These are phyloP conservation scores for Aaosphaeria arxii DNA, from an alignment of 2,329 filamentous ascomycete genomes.

Conservation along the genomic window DNA sequence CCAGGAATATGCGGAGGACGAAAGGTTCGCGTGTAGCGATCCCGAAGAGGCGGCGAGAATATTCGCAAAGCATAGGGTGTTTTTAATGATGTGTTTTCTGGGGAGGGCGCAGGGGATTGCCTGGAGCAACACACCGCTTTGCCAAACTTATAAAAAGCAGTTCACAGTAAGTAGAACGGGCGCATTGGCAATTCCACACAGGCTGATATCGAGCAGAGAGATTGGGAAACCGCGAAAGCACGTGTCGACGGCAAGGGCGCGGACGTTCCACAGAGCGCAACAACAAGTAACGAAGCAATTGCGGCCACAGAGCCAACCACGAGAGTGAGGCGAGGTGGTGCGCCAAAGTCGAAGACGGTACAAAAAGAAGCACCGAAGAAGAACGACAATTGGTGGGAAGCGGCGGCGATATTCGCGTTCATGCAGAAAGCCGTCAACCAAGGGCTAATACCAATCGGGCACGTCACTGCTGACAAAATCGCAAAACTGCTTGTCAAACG, in stretches of 20 bases:
- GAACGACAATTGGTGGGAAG: slow-evolving; percentile 40
- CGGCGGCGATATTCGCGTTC: slow-evolving; percentile 37
- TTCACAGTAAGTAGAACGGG: slow-evolving; percentile 30
- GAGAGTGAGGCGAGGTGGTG: background rate
- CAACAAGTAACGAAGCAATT: too few relatives aligned
- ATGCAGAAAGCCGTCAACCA: slow-evolving; percentile 39
- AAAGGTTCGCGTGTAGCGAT: slow-evolving; percentile 23
- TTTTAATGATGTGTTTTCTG: slow-evolving; percentile 46
- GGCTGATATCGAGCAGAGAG: slow-evolving; percentile 15
- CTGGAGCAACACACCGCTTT: slow-evolving; percentile 45
- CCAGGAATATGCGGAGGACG: slow-evolving; percentile 37
- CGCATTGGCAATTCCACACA: background rate
- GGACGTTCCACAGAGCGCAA: background rate
- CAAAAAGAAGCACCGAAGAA: slow-evolving; percentile 15
- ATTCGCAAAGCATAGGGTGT: slow-evolving; percentile 38
- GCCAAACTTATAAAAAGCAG: slow-evolving; percentile 36
- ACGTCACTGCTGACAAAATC: slow-evolving; percentile 30
- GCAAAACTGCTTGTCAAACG: slow-evolving; percentile 32
- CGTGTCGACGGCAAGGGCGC: slow-evolving; percentile 23
- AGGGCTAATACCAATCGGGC: slow-evolving; percentile 21
- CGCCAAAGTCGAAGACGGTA: background rate
- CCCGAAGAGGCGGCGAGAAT: slow-evolving; percentile 20
- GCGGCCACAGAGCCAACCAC: too few relatives aligned
- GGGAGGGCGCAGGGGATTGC: slow-evolving; percentile 42
- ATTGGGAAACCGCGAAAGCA: slow-evolving; percentile 29